Base-by-base conservation (phyloP, 2,329 filamentous ascomycete species). In the Xylaria sp. region DNA sequence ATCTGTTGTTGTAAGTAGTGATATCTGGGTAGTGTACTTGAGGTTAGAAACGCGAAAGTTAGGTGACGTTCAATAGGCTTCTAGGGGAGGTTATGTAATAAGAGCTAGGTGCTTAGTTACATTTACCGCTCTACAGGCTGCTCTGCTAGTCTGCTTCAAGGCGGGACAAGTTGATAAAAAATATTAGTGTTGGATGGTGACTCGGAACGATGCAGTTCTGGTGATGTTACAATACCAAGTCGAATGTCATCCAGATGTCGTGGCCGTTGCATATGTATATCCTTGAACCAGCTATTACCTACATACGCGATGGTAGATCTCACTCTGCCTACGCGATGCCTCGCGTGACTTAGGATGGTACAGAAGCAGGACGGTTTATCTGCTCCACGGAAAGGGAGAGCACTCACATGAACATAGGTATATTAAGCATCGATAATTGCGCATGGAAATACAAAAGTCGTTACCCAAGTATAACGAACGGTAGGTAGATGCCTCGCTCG, bases 261-360 rank as follows among this genome's bases (percentile, higher is more conserved):
- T 37, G 34, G 32, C 32, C 37, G 28, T 37, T 55, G 32, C 9
- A 25, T 57, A 7, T 46, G 55, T 65, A 56, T 25, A 28, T 52
- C 48, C 59, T 41, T 52, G 48, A 54, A 54, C 50, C 41, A 48
- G 34, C 44, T 52, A 13, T 34, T 51, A 46, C 46, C 41, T 46
- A 46, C 20, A 50, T 59, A 52, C 20, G 32, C 4, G 41, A 46
- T 46, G n/a, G 8, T 25, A 60, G 52, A 58, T 57, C 39, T 60
- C 55, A 68, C 55, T 25, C 28, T 50, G 32, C 64, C 18, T 63
- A 54, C 37, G 51, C 58, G 52, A 54, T 65, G 48, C 18, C 50
- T 61, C 55, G 20, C 66, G 18, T 52, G 39, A 50, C 15, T 20
- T 59, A 44, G 41, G 13, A 18, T 46, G 13, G 7, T 46, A 13